phyloP scores from a whole-genome alignment of 2,329 filamentous ascomycete genomes.

The Sclerotinia nivalis region DNA sequence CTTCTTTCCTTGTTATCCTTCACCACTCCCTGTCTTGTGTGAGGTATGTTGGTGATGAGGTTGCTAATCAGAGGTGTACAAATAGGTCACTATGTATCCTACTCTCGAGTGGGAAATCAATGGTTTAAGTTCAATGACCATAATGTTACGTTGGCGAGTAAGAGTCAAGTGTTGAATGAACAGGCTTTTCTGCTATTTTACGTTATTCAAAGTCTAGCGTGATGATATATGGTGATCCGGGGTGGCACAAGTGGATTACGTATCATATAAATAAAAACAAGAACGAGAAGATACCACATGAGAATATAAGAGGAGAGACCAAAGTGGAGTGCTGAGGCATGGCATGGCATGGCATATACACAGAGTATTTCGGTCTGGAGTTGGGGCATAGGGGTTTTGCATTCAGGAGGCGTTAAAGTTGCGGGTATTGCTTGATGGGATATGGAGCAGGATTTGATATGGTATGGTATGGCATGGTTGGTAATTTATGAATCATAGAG shows the following conservation, averaged over 20 bases:
- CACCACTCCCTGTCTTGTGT: no score
- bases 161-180: slow-evolving; percentile 80
- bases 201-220: slow-evolving; percentile 59
- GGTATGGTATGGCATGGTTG: slow-evolving; percentile 4
- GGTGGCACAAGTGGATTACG: background rate
- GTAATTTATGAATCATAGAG: slow-evolving; percentile 12
- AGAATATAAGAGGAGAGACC: background rate
- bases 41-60: slow-evolving; percentile 37
- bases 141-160: slow-evolving; percentile 79
- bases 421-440: slow-evolving; percentile 2
- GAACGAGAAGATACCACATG: background rate
- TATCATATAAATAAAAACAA: background rate
- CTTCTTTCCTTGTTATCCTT: background rate
- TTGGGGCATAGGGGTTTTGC: background rate
- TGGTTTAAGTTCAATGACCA: slow-evolving; percentile 98
- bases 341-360: background rate
- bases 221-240: background rate
- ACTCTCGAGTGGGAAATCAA: slow-evolving; percentile 45
- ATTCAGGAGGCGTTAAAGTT: slow-evolving; percentile 7
- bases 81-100: slow-evolving; percentile 10
- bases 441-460: slow-evolving; percentile 7
- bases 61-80: slow-evolving; percentile 64
- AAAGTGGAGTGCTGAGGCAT: background rate
- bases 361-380: background rate
- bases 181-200: slow-evolving; percentile 94